These are phyloP conservation scores for Stellera chamaejasme DNA, from an alignment of 345 rosid species.

Conservation along the genomic window DNA sequence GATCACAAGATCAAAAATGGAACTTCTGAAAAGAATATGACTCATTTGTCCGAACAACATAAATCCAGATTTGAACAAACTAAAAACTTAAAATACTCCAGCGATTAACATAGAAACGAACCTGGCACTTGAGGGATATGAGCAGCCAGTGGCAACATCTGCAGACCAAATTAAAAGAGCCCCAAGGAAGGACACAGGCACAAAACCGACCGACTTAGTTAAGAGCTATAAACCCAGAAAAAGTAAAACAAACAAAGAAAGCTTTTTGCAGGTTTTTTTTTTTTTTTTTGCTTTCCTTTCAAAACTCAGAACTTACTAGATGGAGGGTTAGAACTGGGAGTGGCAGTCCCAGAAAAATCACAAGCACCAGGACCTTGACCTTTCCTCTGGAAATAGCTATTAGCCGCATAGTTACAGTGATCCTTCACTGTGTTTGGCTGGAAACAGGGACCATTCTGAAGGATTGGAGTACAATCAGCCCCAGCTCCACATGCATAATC, in stretches of 20 bases:
- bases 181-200: neutral
- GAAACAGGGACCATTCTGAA: slow-evolving; percentile 44
- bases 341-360: slow-evolving; percentile 45
- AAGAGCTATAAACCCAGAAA: too few species aligned
- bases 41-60: neutral
- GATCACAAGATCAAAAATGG: neutral
- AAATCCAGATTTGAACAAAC: slow-evolving; percentile 3
- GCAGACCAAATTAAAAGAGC: slow-evolving; percentile 6
- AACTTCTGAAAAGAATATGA: neutral
- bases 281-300: too few species aligned
- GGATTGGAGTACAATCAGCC: slow-evolving; percentile 26
- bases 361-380: slow-evolving; percentile 34
- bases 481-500: slow-evolving; percentile 65
- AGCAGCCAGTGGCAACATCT: slow-evolving; percentile 20
- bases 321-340: slow-evolving; percentile 14
- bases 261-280: too few species aligned
- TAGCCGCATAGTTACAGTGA: slow-evolving; percentile 60
- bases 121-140: slow-evolving; percentile 33
- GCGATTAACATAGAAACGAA: slow-evolving; percentile 6
- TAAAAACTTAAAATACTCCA: too few species aligned
- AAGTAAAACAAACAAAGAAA: neutral
- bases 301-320: slow-evolving; percentile 12
- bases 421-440: slow-evolving; percentile 49
- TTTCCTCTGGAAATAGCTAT: slow-evolving; percentile 56
- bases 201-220: neutral